Percentiles rank a stretch among this genome's conserved stretches.
Evolutionary conservation across 2,329 filamentous ascomycete genomes (phyloP).

Genomic region (Raffaelea arxii): DNA sequence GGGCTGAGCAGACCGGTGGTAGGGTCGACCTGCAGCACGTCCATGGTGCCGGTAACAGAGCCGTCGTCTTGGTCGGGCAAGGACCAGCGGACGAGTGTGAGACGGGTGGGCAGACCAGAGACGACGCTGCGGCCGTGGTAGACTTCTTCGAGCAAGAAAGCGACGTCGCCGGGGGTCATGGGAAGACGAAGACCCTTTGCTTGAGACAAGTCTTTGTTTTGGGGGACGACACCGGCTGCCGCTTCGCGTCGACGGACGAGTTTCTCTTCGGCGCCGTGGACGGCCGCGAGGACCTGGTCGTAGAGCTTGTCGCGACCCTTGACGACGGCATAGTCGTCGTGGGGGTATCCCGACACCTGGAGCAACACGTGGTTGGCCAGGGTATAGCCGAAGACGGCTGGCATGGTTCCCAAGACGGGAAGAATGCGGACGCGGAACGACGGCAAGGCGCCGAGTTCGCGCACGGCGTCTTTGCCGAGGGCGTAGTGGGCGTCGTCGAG

Average conservation of each 20-base stretch:
- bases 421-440: conserved; percentile 94
- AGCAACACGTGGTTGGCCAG: conserved; percentile 90
- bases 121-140: conserved; percentile 75
- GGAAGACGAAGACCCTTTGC: conserved; percentile 69
- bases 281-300: conserved; percentile 64
- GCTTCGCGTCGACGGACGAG: conserved; percentile 37
- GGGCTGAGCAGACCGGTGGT: conserved; percentile 26
- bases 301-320: conserved; percentile 90
- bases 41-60: conserved; percentile 2
- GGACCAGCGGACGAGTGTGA: conserved; percentile 74
- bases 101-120: conserved; percentile 68
- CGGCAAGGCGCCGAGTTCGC: conserved; percentile 77
- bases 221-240: not conserved
- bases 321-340: conserved; percentile 71
- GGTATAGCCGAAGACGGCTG: conserved; percentile 86
- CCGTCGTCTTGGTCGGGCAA: conserved; percentile 29
- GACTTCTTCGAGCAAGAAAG: conserved; percentile 83
- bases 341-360: conserved; percentile 70
- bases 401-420: conserved; percentile 93
- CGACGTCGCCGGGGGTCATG: conserved; percentile 68
- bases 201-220: conserved; percentile 23
- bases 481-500: conserved; percentile 78
- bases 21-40: conserved; percentile 43
- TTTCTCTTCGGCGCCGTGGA: conserved; percentile 75
- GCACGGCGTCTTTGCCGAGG: conserved; percentile 64